Evolutionary conservation across 176 grass and related monocot genomes (phyloP).

Genomic region (Avena sativa): DNA sequence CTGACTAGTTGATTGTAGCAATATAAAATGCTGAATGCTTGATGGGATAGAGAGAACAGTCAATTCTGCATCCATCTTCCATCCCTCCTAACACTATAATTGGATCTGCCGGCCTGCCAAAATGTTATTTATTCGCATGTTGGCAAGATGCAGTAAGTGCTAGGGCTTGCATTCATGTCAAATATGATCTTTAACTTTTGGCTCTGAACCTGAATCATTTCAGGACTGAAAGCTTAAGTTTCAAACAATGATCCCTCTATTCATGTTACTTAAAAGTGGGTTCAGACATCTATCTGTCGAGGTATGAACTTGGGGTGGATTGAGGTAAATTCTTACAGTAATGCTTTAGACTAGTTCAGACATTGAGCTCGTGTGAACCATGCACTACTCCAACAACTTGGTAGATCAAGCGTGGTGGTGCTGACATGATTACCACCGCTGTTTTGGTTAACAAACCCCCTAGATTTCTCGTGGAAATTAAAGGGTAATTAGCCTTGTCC

Average conservation of each 20-base stretch:
- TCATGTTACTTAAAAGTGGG: neutral
- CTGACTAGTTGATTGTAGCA: neutral
- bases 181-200: neutral
- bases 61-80: constrained; percentile 29
- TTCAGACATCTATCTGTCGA: neutral
- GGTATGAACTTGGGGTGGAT: neutral
- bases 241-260: neutral
- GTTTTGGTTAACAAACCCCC: constrained; percentile 35
- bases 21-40: constrained; percentile 28
- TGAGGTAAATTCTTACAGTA: no score
- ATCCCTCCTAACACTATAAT: constrained; percentile 43
- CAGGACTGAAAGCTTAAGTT: neutral
- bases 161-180: neutral
- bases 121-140: constrained; percentile 22
- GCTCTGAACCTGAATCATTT: neutral
- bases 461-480: neutral
- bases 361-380: neutral
- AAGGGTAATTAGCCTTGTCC: constrained; percentile 37
- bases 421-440: constrained; percentile 50
- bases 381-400: neutral
- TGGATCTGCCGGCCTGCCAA: constrained; percentile 9
- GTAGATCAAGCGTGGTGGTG: constrained; percentile 26
- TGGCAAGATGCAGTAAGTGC: neutral
- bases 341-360: neutral
- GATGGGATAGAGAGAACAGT: constrained; percentile 24